phyloP scores from a whole-genome alignment of 1,284 basidiomycete species.

The Moniliella sp. region DNA sequence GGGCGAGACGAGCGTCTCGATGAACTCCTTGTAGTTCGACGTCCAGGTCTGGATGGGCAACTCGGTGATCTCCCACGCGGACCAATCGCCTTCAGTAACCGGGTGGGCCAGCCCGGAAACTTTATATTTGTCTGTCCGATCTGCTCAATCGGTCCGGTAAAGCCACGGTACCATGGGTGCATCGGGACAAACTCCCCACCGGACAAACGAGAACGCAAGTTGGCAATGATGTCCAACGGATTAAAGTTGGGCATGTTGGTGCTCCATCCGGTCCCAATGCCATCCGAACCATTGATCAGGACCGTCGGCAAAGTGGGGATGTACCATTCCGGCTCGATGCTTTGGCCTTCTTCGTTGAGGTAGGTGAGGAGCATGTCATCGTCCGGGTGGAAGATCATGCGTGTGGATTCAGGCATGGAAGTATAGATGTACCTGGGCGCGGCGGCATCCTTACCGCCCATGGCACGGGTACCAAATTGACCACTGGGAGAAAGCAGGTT shows the following conservation, averaged over 20 bases:
- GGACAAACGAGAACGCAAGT: constrained; percentile 65
- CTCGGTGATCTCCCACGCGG: constrained; percentile 78
- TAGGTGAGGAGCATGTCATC: constrained; percentile 70
- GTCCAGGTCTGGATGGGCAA: constrained; percentile 92
- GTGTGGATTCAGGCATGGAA: constrained; percentile 53
- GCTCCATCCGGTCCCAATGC: constrained; percentile 97
- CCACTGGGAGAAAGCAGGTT: constrained; percentile 73
- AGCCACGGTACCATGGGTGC: constrained; percentile 93
- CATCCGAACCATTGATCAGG: constrained; percentile 80
- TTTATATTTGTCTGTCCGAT: constrained; percentile 67
- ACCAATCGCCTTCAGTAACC: constrained; percentile 47
- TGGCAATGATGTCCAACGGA: constrained; percentile 67
- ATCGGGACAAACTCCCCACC: constrained; percentile 65
- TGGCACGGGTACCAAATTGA: constrained; percentile 63
- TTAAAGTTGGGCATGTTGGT: constrained; percentile 83
- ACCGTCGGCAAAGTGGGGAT: constrained; percentile 73
- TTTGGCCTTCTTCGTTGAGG: constrained; percentile 64
- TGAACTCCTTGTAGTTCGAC: constrained; percentile 65
- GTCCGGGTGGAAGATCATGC: constrained; percentile 55
- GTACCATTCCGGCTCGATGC: constrained; percentile 87
- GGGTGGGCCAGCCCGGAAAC: constrained; percentile 55
- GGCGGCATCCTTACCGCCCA: constrained; percentile 48
- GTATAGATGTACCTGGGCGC: constrained; percentile 94
- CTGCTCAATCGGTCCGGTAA: constrained; percentile 58
- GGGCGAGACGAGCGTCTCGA: constrained; percentile 47